A percentile compares a stretch with the other conserved stretches of the same genome.
Conservation (phyloP, 1,284 basidiomycete genomes). For the Cryptococcus sp. region DNA sequence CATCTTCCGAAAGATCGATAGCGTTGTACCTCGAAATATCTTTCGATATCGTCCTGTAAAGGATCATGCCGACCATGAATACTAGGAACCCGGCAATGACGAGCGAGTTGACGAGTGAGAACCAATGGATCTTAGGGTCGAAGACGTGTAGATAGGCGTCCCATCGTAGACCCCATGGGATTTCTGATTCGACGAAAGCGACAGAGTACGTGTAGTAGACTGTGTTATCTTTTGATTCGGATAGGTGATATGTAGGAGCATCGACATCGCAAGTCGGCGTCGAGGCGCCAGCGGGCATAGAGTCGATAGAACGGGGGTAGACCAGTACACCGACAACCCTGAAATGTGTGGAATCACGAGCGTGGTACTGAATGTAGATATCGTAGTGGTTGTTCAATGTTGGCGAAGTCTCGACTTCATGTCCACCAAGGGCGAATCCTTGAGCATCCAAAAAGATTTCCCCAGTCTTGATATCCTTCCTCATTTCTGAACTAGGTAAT, state of each 20-base stretch:
- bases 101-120: slow-evolving; percentile 89
- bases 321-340: slow-evolving; percentile 89
- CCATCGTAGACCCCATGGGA: slow-evolving; percentile 83
- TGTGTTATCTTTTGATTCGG: slow-evolving; percentile 60
- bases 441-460: slow-evolving; percentile 81
- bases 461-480: slow-evolving; percentile 66
- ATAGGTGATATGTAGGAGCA: slow-evolving; percentile 56
- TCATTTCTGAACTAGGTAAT: slow-evolving; percentile 88
- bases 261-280: slow-evolving; percentile 34
- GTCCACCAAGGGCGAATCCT: slow-evolving; percentile 51
- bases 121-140: slow-evolving; percentile 59
- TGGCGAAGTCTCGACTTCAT: slow-evolving; percentile 54
- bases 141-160: slow-evolving; percentile 82
- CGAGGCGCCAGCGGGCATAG: slow-evolving; percentile 21
- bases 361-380: slow-evolving; percentile 65
- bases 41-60: slow-evolving; percentile 77
- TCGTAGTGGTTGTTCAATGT: slow-evolving; percentile 84
- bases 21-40: slow-evolving; percentile 97
- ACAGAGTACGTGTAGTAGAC: slow-evolving; percentile 87
- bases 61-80: slow-evolving; percentile 84
- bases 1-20: slow-evolving; percentile 88
- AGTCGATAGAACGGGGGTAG: slow-evolving; percentile 63
- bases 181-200: slow-evolving; percentile 80
- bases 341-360: slow-evolving; percentile 61
- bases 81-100: slow-evolving; percentile 88